These are phyloP conservation scores for Cucurbita argyrosperma DNA, from an alignment of 306 rosid species.

Conservation along the genomic window DNA sequence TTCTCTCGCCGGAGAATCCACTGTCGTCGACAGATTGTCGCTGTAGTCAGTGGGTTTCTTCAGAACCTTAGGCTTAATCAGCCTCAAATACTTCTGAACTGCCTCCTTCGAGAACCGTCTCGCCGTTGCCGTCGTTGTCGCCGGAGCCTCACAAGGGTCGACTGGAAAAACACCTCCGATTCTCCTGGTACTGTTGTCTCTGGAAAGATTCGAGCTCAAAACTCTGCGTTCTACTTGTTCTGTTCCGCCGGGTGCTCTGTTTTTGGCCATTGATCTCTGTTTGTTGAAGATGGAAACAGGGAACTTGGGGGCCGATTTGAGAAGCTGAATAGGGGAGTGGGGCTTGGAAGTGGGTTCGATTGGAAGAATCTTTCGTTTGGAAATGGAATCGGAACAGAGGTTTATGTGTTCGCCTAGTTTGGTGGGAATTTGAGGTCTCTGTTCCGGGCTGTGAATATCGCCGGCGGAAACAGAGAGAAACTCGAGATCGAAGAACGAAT, in stretches of 20 bases:
- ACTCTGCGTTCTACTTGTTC: constrained; percentile 5
- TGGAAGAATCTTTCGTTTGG: constrained; percentile 67
- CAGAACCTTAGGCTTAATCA: constrained; percentile 59
- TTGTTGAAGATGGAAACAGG: constrained; percentile 43
- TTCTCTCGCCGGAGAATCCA: constrained; percentile 20
- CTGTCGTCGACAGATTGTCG: constrained; percentile 12
- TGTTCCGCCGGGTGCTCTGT: not conserved
- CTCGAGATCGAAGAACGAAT: constrained; percentile 82
- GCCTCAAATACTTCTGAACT: constrained; percentile 44
- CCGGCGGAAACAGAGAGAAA: constrained; percentile 19
- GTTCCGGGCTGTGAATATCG: constrained; percentile 1
- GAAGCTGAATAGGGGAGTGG: constrained; percentile 76
- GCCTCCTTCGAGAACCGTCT: constrained; percentile 51
- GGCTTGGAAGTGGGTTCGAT: constrained; percentile 61
- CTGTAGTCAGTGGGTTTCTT: constrained; percentile 23
- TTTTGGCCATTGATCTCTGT: constrained; percentile 15
- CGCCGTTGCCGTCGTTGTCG: constrained; percentile 7
- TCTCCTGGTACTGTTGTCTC: constrained; percentile 10
- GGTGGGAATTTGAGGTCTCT: not conserved
- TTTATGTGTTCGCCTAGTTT: not conserved
- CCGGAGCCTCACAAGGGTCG: not conserved
- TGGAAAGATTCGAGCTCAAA: constrained; percentile 12
- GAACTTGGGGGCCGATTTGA: constrained; percentile 69
- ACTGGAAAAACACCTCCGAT: constrained; percentile 31
- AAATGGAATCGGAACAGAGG: constrained; percentile 33